These are phyloP conservation scores for Penicillium sp. DNA, from an alignment of 2,329 filamentous ascomycete species.

Conservation along the genomic window DNA sequence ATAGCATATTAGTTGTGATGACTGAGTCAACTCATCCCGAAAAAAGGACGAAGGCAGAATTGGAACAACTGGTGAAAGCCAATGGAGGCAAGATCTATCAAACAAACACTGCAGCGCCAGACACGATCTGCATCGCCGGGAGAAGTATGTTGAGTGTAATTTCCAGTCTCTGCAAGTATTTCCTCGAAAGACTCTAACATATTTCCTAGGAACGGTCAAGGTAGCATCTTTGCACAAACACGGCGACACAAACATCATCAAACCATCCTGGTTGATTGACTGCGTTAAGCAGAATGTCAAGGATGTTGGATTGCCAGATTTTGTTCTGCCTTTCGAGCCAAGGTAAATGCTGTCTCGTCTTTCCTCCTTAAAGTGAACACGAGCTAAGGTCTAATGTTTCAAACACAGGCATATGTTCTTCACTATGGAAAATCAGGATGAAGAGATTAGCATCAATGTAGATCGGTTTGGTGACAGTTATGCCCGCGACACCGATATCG, in stretches of 20 bases:
- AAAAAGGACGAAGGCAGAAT: slow-evolving; percentile 75
- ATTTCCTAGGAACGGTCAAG: slow-evolving; percentile 64
- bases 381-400: background rate
- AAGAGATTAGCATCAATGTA: slow-evolving; percentile 63
- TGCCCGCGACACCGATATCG: slow-evolving; percentile 66
- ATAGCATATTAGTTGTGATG: slow-evolving; percentile 60
- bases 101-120: slow-evolving; percentile 63
- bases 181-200: slow-evolving; percentile 13
- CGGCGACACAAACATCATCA: slow-evolving; percentile 72
- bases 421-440: slow-evolving; percentile 60
- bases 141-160: slow-evolving; percentile 55
- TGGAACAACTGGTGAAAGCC: slow-evolving; percentile 80
- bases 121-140: slow-evolving; percentile 77
- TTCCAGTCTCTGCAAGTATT: background rate
- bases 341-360: slow-evolving; percentile 36
- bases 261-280: slow-evolving; percentile 81
- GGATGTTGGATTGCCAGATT: slow-evolving; percentile 57
- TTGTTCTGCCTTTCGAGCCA: slow-evolving; percentile 68
- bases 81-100: slow-evolving; percentile 83
- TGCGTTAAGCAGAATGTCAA: slow-evolving; percentile 67
- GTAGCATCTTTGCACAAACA: slow-evolving; percentile 80
- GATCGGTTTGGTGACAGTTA: slow-evolving; percentile 87
- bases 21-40: slow-evolving; percentile 71
- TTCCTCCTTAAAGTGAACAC: slow-evolving; percentile 6
- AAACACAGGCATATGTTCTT: slow-evolving; percentile 72